Evolutionary conservation across 2,329 filamentous ascomycete species (phyloP).

Genomic region (Xylariaceae sp.): DNA sequence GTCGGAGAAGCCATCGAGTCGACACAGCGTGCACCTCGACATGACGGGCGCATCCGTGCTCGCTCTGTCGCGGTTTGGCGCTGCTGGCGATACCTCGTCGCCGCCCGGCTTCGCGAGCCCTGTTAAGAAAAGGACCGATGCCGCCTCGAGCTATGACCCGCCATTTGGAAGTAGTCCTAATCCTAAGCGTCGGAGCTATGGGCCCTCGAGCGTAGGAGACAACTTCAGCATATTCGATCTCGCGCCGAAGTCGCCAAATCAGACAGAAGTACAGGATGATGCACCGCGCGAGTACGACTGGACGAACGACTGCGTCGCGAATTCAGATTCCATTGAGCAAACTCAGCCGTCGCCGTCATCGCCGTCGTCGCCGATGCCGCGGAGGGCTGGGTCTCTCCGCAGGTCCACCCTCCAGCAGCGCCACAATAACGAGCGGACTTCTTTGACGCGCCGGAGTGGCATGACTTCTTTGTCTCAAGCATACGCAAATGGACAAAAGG

Average conservation of each 20-base stretch:
- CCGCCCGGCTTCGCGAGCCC: conserved; percentile 66
- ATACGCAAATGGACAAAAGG: conserved; percentile 45
- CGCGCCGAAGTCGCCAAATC: conserved; percentile 36
- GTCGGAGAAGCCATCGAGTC: conserved; percentile 42
- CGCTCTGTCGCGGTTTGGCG: conserved; percentile 46
- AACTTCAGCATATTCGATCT: conserved; percentile 75
- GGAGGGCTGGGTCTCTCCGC: conserved; percentile 70
- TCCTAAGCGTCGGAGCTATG: conserved; percentile 86
- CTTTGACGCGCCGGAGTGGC: conserved; percentile 54
- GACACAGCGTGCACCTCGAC: conserved; percentile 55
- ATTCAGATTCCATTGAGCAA: no score
- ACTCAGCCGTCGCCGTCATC: conserved; percentile 41
- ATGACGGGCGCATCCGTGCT: conserved; percentile 48
- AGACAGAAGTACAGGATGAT: conserved; percentile 48
- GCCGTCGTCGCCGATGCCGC: conserved; percentile 53
- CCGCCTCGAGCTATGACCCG: conserved; percentile 81
- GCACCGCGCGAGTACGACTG: conserved; percentile 49
- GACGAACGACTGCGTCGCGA: conserved; percentile 31
- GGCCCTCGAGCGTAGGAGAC: conserved; percentile 55
- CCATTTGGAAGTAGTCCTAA: conserved; percentile 75
- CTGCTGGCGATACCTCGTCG: conserved; percentile 40
- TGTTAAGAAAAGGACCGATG: conserved; percentile 88
- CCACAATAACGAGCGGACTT: conserved; percentile 58
- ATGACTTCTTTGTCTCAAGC: conserved; percentile 50
- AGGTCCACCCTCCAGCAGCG: conserved; percentile 87